Conservation (phyloP, 495 filamentous ascomycete species). For the Mytilinidion resinicola region DNA sequence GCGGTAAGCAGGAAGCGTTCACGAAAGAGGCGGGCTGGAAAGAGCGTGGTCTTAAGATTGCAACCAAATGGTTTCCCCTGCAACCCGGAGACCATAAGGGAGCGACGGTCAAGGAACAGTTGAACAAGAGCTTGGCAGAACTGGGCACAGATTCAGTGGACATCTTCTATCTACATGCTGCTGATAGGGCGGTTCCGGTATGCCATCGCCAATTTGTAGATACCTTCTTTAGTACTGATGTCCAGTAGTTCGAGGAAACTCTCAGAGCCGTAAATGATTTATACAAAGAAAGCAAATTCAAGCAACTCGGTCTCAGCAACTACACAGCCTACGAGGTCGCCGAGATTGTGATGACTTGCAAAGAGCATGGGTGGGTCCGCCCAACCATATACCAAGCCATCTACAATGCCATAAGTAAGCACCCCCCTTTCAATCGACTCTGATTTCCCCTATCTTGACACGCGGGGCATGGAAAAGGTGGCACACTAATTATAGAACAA, state of each 20-base stretch:
- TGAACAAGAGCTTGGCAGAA: conserved; percentile 62
- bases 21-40: conserved; percentile 70
- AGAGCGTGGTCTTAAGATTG: conserved; percentile 69
- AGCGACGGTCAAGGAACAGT: conserved; percentile 50
- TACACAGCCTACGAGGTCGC: conserved; percentile 87
- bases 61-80: conserved; percentile 77
- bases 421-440: no score
- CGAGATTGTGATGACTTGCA: conserved; percentile 73
- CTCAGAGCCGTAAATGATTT: conserved; percentile 68
- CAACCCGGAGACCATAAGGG: conserved; percentile 51
- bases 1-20: conserved; percentile 73
- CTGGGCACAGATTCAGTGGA: conserved; percentile 71
- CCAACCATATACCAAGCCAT: conserved; percentile 61
- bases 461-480: no score
- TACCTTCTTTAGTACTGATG: not conserved
- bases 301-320: conserved; percentile 72
- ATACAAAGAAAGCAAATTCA: conserved; percentile 82
- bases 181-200: conserved; percentile 52
- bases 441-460: no score
- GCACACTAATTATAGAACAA: no score
- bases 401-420: conserved; percentile 49
- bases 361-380: conserved; percentile 63
- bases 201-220: not conserved
- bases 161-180: conserved; percentile 81
- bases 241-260: conserved; percentile 58